These are phyloP conservation scores for Umbelopsis ramanniana DNA, from an alignment of 192 early-diverging fungal genomes.

Conservation along the genomic window DNA sequence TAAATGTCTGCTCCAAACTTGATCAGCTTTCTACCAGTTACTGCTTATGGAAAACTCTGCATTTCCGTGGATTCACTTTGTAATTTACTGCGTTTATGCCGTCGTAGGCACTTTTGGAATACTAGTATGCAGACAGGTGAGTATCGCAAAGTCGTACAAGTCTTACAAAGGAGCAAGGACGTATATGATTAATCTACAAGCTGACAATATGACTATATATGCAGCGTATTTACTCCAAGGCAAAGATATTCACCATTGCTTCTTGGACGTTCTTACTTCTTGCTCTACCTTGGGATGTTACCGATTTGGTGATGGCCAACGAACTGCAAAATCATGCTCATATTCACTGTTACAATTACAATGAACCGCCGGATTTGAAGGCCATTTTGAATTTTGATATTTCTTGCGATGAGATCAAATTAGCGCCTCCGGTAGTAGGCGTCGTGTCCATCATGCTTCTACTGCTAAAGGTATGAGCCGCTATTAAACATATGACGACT, in stretches of 20 bases:
- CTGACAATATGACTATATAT: neutral
- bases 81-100: neutral
- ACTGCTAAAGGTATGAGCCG: neutral
- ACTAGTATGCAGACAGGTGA: neutral
- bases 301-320: constrained; percentile 1
- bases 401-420: constrained; percentile 5
- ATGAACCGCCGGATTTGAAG: neutral
- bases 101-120: constrained; percentile 4
- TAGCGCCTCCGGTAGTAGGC: constrained; percentile 2
- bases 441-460: neutral
- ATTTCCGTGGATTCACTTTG: constrained; percentile 10
- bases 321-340: constrained; percentile 12
- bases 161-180: neutral
- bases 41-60: neutral
- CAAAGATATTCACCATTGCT: constrained; percentile 5
- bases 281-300: constrained; percentile 7
- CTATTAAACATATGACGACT: too few species aligned
- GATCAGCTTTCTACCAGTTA: neutral
- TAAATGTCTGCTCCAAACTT: neutral
- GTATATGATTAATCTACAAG: neutral
- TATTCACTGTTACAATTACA: neutral
- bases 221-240: neutral
- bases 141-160: neutral
- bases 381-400: neutral
- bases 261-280: neutral